Evolutionary conservation across 768 basidiomycete genomes (phyloP).

Genomic region (Kondoa malvinella): DNA sequence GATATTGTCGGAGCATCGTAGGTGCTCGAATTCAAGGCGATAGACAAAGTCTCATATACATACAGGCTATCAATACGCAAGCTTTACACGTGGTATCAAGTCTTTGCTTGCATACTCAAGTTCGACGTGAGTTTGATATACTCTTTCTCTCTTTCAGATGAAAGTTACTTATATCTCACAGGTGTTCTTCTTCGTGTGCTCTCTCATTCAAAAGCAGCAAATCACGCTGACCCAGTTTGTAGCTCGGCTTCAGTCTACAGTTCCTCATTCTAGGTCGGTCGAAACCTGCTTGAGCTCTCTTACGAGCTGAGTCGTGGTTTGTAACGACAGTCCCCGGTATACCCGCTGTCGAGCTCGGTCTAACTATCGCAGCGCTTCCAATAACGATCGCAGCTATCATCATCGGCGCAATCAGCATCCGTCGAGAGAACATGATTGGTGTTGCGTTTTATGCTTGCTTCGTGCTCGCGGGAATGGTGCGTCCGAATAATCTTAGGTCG

Average conservation of each 20-base stretch:
- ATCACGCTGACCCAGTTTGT: not conserved
- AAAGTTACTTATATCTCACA: not conserved
- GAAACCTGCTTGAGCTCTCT: not conserved
- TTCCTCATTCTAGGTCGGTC: slow-evolving; percentile 15
- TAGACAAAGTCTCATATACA: not conserved
- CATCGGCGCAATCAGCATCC: not conserved
- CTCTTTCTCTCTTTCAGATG: not conserved
- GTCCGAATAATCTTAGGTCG: not conserved
- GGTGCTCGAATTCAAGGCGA: slow-evolving; percentile 14
- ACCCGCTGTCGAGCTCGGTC: not conserved
- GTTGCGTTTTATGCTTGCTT: not conserved
- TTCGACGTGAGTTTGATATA: slow-evolving; percentile 15
- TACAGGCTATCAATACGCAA: not conserved
- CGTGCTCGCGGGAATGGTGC: slow-evolving; percentile 2
- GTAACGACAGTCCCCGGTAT: not conserved
- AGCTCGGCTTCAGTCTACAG: slow-evolving; percentile 16
- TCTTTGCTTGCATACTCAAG: slow-evolving; percentile 18
- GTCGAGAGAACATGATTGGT: not conserved
- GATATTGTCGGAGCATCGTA: slow-evolving; percentile 13
- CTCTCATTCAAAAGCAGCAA: not conserved
- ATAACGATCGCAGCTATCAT: not conserved
- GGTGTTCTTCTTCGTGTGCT: slow-evolving; percentile 21
- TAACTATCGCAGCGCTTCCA: slow-evolving; percentile 8
- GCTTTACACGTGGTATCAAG: slow-evolving; percentile 15
- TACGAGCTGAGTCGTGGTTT: not conserved